Evolutionary conservation across 148 eudicot genomes (phyloP), one percentile per base, ranked within the genome.

Genomic region (Salicornia ramosissima): DNA sequence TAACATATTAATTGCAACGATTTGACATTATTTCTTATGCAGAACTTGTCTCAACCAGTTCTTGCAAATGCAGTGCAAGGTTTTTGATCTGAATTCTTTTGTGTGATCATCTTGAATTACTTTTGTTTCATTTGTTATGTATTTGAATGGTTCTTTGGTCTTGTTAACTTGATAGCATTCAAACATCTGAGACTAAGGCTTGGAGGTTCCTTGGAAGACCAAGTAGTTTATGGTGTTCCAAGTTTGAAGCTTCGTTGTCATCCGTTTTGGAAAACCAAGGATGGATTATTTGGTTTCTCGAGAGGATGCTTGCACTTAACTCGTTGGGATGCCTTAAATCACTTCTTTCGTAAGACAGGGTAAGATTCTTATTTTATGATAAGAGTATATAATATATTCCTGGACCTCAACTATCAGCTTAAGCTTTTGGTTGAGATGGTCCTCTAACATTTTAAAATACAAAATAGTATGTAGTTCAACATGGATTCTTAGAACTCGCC

Each of bases 121-220:
- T 15, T 26, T 34, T 10, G 64, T 60, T 42, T 21, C 19, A 13
- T 76, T 76, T 9, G 24, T n/a, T 66, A 34, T 57, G 39, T 7
- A 16, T 31, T 34, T 66, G 65, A 45, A 33, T 53, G 24, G 9
- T 61, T 45, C 29, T 76, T 46, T 43, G 22, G 28, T 52, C 24
- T 69, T 79, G 62, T 60, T 69, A 53, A 43, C 14, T 33, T 55
- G 63, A 71, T 82, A 94, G 99, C 93, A 77, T 94, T 94, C 68
- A 67, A 80, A 56, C 74, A 59, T 76, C 77, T 94, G 84, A 89
- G 99, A 70, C 56, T 94, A 70, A 85, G 99, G 72, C 79, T 90
- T 54, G 99, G 99, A 68, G 99, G 99, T 75, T 91, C 99, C 64
- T 74, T 94, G 71, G 90, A 94, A 91, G 97, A 94, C 75, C 88